Evolutionary conservation across 2,329 filamentous ascomycete genomes (phyloP).

Genomic region (Dothistroma septosporum): DNA sequence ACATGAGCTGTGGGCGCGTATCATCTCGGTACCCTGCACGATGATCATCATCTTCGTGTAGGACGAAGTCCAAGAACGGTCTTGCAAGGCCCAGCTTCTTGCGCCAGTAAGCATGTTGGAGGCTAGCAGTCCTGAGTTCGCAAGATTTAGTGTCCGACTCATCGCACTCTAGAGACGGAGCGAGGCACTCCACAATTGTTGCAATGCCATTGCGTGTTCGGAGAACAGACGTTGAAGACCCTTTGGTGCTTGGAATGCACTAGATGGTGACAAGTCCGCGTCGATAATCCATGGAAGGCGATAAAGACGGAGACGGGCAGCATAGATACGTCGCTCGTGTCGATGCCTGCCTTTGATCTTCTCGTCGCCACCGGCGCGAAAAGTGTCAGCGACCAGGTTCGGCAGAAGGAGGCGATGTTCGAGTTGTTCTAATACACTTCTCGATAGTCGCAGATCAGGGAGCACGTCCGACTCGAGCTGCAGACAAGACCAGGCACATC

Average conservation of each 20-base stretch:
- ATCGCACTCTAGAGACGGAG: constrained; percentile 54
- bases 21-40: not conserved
- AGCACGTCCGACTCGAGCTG: constrained; percentile 90
- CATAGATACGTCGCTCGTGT: constrained; percentile 38
- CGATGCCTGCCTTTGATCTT: constrained; percentile 27
- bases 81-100: constrained; percentile 81
- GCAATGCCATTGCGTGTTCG: constrained; percentile 34
- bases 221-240: not conserved
- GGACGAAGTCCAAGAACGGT: constrained; percentile 61
- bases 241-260: not conserved
- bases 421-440: constrained; percentile 54
- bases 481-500: constrained; percentile 86
- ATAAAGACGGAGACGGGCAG: constrained; percentile 54
- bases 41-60: constrained; percentile 37
- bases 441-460: constrained; percentile 65
- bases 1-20: not conserved
- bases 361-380: not conserved
- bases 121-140: constrained; percentile 74
- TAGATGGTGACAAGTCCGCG: not conserved
- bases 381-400: constrained; percentile 45
- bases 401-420: constrained; percentile 62
- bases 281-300: not conserved
- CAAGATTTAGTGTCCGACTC: constrained; percentile 64
- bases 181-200: constrained; percentile 49
- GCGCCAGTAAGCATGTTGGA: constrained; percentile 89